These are phyloP conservation scores for Lachnellula arida DNA, from an alignment of 2,329 filamentous ascomycete species.

Conservation along the genomic window DNA sequence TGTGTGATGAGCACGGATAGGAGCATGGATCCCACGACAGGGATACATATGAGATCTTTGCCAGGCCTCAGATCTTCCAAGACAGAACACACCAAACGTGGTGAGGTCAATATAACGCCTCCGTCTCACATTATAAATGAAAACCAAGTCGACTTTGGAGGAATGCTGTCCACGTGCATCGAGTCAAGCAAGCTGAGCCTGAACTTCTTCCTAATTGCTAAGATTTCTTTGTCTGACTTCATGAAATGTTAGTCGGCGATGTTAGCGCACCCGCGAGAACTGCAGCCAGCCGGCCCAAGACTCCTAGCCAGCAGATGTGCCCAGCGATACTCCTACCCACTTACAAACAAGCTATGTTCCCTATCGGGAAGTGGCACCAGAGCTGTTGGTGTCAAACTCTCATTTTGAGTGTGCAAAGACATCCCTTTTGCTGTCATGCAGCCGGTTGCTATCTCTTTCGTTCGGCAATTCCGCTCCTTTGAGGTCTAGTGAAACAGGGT, in stretches of 20 bases:
- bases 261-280: conserved; percentile 38
- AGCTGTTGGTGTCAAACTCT: conserved; percentile 32
- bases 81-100: conserved; percentile 4
- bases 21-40: conserved; percentile 20
- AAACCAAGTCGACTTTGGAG: conserved; percentile 14
- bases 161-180: conserved; percentile 46
- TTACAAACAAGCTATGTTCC: conserved; percentile 31
- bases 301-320: conserved; percentile 28
- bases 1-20: conserved; percentile 26
- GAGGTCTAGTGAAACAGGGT: conserved; percentile 17
- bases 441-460: conserved; percentile 21
- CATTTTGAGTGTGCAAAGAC: conserved; percentile 22
- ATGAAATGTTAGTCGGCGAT: conserved; percentile 27
- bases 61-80: conserved; percentile 3
- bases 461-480: conserved; percentile 22
- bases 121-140: conserved; percentile 4
- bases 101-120: conserved; percentile 4
- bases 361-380: conserved; percentile 26
- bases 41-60: conserved; percentile 8
- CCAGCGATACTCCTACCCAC: conserved; percentile 23
- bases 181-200: conserved; percentile 44
- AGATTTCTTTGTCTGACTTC: conserved; percentile 44
- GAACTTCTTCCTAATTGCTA: conserved; percentile 15
- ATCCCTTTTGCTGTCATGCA: conserved; percentile 24
- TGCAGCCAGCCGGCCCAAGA: conserved; percentile 42